Base-by-base conservation (phyloP, 1,284 basidiomycete species). In the Trichosporon asahii region DNA sequence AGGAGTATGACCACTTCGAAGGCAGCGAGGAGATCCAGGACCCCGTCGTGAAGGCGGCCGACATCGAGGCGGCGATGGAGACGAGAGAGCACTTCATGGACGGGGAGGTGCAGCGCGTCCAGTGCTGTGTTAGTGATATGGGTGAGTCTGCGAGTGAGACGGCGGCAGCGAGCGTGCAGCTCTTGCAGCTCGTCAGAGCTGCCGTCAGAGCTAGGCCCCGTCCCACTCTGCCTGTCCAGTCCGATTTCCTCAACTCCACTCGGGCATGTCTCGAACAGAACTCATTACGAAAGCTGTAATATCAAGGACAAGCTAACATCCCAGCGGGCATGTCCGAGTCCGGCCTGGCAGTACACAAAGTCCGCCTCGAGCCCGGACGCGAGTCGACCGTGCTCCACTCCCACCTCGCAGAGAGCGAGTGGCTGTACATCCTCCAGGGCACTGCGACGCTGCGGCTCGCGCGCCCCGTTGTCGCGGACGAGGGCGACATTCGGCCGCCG, bases 321-420 rank as follows among this genome's bases (percentile, higher is more conserved):
- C 7, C 64, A 73, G 72, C 70, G 3, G 70, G 70, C 5, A 71
- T 73, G 71, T 25, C 25, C 15, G 60, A 64, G 29, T 49, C 55
- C 3, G 71, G 69, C 15, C 37, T 78, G 21, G 77, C 73, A 6
- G 68, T 78, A n/a, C 76, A 77, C 72, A 69, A 70, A 57, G 73
- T 75, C 23, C 27, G 61, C n/a, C 69, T 78, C 25, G 66, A 65
- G 12, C 70, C 77, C 0, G 49, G 74, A 23, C 66, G 66, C 11
- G 72, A 76, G 69, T 74, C 71, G n/a, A 75, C 74, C 14, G 72
- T 76, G 12, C 73, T 76, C 14, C 77, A 78, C 70, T 72, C 74
- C 55, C 77, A 78, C 69, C 69, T 76, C 5, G 31, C 69, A 23
- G 70, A 73, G 49, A 60, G 67, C 11, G 77, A 78, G 71, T 78